phyloP scores from a whole-genome alignment of 495 filamentous ascomycete species.

The Copromyces sp. region DNA sequence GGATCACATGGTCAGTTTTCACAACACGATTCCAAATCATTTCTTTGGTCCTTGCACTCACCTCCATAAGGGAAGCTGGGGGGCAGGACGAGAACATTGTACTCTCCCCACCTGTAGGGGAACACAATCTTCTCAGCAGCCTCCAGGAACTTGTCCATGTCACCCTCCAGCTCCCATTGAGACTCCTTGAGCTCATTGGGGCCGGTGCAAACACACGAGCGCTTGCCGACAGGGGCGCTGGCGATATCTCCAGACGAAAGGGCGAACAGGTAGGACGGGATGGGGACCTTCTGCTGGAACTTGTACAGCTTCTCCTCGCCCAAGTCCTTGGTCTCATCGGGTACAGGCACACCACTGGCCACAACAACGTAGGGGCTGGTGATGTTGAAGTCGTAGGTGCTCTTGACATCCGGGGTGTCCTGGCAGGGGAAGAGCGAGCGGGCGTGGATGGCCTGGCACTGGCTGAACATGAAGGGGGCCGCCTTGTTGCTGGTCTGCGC shows the following conservation, averaged over 20 bases:
- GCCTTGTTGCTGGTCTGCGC: constrained; percentile 88
- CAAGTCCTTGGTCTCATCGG: constrained; percentile 32
- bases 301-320: constrained; percentile 55
- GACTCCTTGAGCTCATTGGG: constrained; percentile 76
- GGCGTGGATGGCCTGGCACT: constrained; percentile 94
- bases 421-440: constrained; percentile 92
- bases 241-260: constrained; percentile 83
- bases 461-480: constrained; percentile 93
- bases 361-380: constrained; percentile 78
- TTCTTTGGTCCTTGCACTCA: constrained; percentile 1
- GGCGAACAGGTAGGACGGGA: constrained; percentile 89
- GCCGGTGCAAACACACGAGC: constrained; percentile 72
- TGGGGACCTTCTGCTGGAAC: constrained; percentile 82
- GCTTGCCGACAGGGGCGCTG: constrained; percentile 71
- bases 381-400: constrained; percentile 79
- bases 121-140: constrained; percentile 82
- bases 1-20: constrained; percentile 2
- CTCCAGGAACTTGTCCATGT: constrained; percentile 84
- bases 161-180: constrained; percentile 80
- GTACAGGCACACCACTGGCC: constrained; percentile 70
- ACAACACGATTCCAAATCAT: not conserved
- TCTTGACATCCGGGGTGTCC: constrained; percentile 93
- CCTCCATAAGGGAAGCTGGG: constrained; percentile 78
- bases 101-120: constrained; percentile 85
- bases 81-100: constrained; percentile 86